Evolutionary conservation across 1,284 basidiomycete species (phyloP), one percentile per base, ranked within the genome.

Genomic region (Fomitopsis betulina): DNA sequence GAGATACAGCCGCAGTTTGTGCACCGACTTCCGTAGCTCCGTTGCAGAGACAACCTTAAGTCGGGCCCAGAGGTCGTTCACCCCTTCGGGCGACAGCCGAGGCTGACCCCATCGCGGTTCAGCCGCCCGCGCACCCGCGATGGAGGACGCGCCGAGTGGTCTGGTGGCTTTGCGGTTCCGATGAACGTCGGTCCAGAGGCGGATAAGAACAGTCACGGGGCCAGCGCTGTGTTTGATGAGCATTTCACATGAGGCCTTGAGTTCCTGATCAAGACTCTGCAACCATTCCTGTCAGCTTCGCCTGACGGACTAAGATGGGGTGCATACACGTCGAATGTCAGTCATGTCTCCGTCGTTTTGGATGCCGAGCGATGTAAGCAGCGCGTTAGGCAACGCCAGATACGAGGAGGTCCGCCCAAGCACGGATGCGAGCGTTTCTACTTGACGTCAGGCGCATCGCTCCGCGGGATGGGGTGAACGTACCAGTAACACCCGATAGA

Each of bases 231-330:
- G 74, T 2, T 79, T 72, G 60, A 97, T 96, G 45, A 93, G 80
- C 39, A 85, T 83, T 74, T 95, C 93, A 74, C 94, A 96, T 0
- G 86, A 86, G 30, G 78, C 78, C 68, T 92, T 91, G 45, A 96
- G 81, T 50, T 90, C 89, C 55, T 87, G 80, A 71, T 96, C 94
- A 59, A 96, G 88, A 59, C 87, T 88, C 88, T 94, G 67, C 58
- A 40, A 38, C 38, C n/a, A 8, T 23, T 49, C 15, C 49, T 51
- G 21, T 38, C 40, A 58, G 42, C 17, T 17, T 9, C 27, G 13
- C 30, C 30, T 12, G 19, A 8, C 15, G 5, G 25, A 43, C 15
- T 13, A 19, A 56, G 42, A 40, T 50, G 53, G 42, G 53, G 54
- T 25, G 61, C 82, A 61, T 67, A 92, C 91, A 59, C 85, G 81